Evolutionary conservation across 495 filamentous ascomycete species (phyloP), one percentile per base, ranked within the genome.

Genomic region (Hypoxylon intermedium): DNA sequence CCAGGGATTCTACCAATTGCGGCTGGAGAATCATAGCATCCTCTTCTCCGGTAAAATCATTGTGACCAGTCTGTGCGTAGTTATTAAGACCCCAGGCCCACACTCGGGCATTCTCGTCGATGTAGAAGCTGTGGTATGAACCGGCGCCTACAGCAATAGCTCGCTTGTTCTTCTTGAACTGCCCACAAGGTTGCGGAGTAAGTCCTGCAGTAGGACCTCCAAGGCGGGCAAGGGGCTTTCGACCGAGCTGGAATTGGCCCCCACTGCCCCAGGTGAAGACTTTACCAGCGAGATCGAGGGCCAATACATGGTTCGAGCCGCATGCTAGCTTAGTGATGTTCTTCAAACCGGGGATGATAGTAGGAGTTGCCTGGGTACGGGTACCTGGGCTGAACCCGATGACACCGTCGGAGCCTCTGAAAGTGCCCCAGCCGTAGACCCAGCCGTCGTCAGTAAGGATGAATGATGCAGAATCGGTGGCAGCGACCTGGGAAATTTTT

Each of bases 31-130:
- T 58, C 68, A 74, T 75, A 18, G 72, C 64, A 6, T 85, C 85
- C 12, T 84, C 69, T 9, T 81, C 80, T 53, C 92, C 91, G 19
- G 86, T 91, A 42, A 83, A 82, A 9, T 84, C 82, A 9, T 79
- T 77, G 48, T 91, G 81, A 38, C 90, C 94, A 7, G 87, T 90
- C 69, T 92, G 87, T 24, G 88, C 86, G 67, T 87, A 94, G 65
- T 86, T 89, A 74, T 96, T 96, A 36, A 91, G 71, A 7, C 92
- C 92, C 91, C 92, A 96, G 0, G 87, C 76, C 76, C 83, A 94
- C 44, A 93, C 85, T 21, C 85, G 79, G 19, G 83, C 86, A n/a
- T 83, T 77, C 13, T 80, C 75, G 65, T 87, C 83, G 51, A 93
- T 82, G 44, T 92, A 92, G 50, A 96, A 89, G 45, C 80, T 83